Conservation (phyloP, 1,284 basidiomycete genomes). For the Chalciporus piperatoides region DNA sequence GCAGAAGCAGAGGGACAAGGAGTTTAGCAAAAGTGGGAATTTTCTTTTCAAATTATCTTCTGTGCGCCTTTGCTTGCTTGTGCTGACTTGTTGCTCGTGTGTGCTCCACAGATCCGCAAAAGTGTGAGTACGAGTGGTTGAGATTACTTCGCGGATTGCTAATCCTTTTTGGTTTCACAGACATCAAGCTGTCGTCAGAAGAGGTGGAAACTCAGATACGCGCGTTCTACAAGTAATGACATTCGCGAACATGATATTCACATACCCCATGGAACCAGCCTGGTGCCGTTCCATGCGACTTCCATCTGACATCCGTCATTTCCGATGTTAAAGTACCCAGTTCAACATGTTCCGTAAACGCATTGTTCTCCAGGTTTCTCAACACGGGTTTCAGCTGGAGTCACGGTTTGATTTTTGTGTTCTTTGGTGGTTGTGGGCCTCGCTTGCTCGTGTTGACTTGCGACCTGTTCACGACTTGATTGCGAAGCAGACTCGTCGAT, state of each 20-base stretch:
- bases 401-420: no score
- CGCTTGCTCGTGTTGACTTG: no score
- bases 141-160: slow-evolving; percentile 2
- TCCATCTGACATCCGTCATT: no score
- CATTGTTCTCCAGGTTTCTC: no score
- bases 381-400: no score
- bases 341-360: no score
- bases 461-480: no score
- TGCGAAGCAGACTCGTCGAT: no score
- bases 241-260: slow-evolving; percentile 21
- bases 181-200: slow-evolving; percentile 74
- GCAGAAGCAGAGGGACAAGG: slow-evolving; percentile 70
- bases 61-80: neutral
- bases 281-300: no score
- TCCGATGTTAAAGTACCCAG: no score
- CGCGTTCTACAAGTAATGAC: slow-evolving; percentile 46
- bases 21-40: slow-evolving; percentile 71
- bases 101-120: slow-evolving; percentile 64
- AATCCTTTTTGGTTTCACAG: slow-evolving; percentile 36
- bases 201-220: slow-evolving; percentile 70
- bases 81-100: neutral
- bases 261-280: no score
- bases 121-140: slow-evolving; percentile 51
- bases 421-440: no score
- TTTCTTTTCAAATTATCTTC: neutral